These are phyloP conservation scores for Xylariaceae sp. DNA, from an alignment of 2,329 filamentous ascomycete species.

Conservation along the genomic window DNA sequence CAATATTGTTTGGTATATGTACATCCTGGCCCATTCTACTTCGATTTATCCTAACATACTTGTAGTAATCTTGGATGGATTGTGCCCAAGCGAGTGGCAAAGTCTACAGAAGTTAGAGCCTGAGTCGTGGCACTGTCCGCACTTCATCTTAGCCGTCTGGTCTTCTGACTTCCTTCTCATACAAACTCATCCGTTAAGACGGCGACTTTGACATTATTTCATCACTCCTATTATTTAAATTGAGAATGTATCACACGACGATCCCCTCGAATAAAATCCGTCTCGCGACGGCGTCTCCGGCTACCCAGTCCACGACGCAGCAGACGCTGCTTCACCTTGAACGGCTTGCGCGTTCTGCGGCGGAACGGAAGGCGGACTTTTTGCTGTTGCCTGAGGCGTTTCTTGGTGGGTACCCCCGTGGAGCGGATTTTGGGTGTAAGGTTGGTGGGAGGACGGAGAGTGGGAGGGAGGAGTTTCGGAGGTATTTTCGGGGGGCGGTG, in stretches of 20 bases:
- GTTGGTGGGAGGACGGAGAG: conserved; percentile 64
- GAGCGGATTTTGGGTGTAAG: conserved; percentile 67
- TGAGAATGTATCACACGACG: conserved; percentile 11
- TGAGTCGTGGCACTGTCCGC: too few species aligned
- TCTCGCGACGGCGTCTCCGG: conserved; percentile 52
- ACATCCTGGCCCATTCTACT: too few species aligned
- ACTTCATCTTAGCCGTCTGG: too few species aligned
- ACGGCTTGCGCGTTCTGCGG: conserved; percentile 58
- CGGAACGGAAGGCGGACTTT: conserved; percentile 52
- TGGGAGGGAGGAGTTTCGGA: conserved; percentile 76
- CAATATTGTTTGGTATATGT: too few species aligned
- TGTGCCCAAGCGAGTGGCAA: too few species aligned
- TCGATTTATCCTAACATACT: too few species aligned
- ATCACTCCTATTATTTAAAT: not conserved
- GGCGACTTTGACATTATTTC: not conserved
- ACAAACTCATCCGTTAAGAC: not conserved
- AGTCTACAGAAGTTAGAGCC: too few species aligned
- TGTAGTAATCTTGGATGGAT: too few species aligned
- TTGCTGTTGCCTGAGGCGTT: conserved; percentile 90
- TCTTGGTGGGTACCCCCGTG: conserved; percentile 85
- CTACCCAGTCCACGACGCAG: conserved; percentile 43
- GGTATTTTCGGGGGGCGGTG: conserved; percentile 72
- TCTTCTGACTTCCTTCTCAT: too few species aligned
- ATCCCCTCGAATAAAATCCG: conserved; percentile 36
- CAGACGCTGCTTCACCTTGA: conserved; percentile 64